phyloP scores from a whole-genome alignment of 352 stramenopile species.

The Phytophthora cryptogea region DNA sequence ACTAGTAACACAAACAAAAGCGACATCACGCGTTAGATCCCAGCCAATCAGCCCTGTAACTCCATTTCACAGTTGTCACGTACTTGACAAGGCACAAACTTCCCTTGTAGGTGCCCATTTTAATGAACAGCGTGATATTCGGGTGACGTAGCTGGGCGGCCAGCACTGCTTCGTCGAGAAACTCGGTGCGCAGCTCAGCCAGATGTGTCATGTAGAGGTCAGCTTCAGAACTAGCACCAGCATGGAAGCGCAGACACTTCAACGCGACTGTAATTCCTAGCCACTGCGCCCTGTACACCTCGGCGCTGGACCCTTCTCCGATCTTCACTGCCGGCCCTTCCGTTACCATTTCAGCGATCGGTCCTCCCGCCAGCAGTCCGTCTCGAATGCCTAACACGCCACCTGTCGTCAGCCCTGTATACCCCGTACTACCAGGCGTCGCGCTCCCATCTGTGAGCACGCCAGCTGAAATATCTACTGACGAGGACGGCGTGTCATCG shows the following conservation, averaged over 20 bases:
- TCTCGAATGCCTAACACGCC: constrained; percentile 21
- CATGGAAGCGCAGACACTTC: constrained; percentile 66
- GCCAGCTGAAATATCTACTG: constrained; percentile 30
- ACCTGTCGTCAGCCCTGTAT: constrained; percentile 4
- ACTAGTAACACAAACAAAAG: constrained; percentile 30
- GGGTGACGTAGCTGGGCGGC: constrained; percentile 65
- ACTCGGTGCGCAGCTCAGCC: constrained; percentile 60
- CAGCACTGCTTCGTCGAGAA: constrained; percentile 70
- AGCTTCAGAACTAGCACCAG: constrained; percentile 36
- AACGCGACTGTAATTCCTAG: constrained; percentile 79
- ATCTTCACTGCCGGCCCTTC: constrained; percentile 69
- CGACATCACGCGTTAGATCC: constrained; percentile 14
- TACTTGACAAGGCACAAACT: constrained; percentile 80
- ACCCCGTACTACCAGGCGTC: constrained; percentile 18
- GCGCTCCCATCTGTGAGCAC: constrained; percentile 17
- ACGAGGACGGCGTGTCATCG: constrained; percentile 28
- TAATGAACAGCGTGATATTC: constrained; percentile 82
- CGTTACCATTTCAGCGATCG: constrained; percentile 61
- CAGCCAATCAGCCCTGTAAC: background rate
- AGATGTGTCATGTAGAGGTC: constrained; percentile 76
- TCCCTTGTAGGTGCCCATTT: constrained; percentile 64
- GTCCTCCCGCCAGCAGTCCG: constrained; percentile 26
- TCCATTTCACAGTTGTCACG: constrained; percentile 20
- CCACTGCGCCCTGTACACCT: constrained; percentile 74
- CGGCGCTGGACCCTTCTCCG: constrained; percentile 62